Base-by-base conservation (phyloP, 768 basidiomycete species). In the Pulveroboletus sp. region DNA sequence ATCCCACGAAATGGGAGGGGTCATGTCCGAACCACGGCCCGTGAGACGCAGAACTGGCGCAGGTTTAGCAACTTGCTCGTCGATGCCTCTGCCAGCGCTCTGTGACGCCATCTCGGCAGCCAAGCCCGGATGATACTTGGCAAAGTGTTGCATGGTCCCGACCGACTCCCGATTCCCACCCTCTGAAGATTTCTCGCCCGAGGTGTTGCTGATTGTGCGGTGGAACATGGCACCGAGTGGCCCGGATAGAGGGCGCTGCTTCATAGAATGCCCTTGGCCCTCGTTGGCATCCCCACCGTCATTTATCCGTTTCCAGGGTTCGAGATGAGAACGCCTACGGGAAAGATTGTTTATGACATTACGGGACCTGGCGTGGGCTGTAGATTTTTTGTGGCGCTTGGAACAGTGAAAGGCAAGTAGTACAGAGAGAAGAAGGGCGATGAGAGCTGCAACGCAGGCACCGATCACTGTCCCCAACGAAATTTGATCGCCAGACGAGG, bases 221-320 rank as follows among this genome's bases (percentile, higher is more conserved):
- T 82, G 80, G 72, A 87, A 84, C 81, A 84, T 81, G 32, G 75
- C 56, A 2, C 65, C 81, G 47, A 84, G 75, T 57, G 81, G 74
- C 2, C 71, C 74, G 7, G 68, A 58, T 17, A 55, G 38, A 29
- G 59, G 73, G 11, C 68, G 65, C 51, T 79, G 75, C 52, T 71
- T 74, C 47, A 72, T 70, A 47, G 74, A 68, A 50, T 68, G 66
- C 14, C 23, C 47, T 47, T 60, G 69, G n/a, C 69, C 75, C 45
- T 77, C 75, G 74, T 72, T 72, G 47, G 67, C 72, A 56, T 76
- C 75, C 8, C 74, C 75, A 7, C 66, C 71, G 16, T 82, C 80
- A 10, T 75, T 72, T 24, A 87, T 71, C 58, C 76, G 82, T 48
- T 74, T 74, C 83, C 85, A 88, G 5, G 73, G 63, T 49, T 81